phyloP scores from a whole-genome alignment of 805 yeast genomes.

The Ogataea nakhonphanomensis region DNA sequence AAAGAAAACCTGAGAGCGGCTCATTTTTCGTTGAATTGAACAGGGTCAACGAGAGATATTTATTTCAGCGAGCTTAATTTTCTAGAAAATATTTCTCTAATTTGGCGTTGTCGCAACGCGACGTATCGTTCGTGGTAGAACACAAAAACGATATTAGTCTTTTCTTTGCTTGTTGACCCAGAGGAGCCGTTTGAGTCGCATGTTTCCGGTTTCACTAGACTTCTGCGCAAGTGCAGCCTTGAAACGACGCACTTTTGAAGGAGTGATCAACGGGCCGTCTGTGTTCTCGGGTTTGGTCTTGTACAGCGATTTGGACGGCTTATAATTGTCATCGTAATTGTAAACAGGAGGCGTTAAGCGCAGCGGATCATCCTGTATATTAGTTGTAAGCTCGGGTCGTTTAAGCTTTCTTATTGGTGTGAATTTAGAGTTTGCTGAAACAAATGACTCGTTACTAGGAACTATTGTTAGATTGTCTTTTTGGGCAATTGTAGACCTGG shows the following conservation, averaged over 20 bases:
- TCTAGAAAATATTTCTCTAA: conserved; percentile 8
- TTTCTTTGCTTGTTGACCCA: conserved; percentile 15
- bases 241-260: conserved; percentile 26
- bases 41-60: not conserved
- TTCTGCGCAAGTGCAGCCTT: conserved; percentile 23
- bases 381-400: conserved; percentile 10
- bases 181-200: conserved; percentile 16
- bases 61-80: conserved; percentile 1
- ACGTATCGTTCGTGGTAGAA: not conserved
- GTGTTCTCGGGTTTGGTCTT: conserved; percentile 14
- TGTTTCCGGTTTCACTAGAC: conserved; percentile 12
- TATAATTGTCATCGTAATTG: conserved; percentile 14
- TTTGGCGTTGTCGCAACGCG: not conserved
- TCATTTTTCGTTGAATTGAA: not conserved
- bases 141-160: not conserved
- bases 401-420: conserved; percentile 8
- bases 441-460: not conserved
- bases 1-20: conserved; percentile 60
- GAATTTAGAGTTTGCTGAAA: not conserved
- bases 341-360: conserved; percentile 17
- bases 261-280: conserved; percentile 22
- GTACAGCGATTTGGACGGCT: conserved; percentile 7
- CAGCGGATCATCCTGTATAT: conserved; percentile 21
- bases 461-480: conserved; percentile 18
- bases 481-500: conserved; percentile 20